Evolutionary conservation across 2,329 filamentous ascomycete species (phyloP).

Genomic region (Alternaria dauci): DNA sequence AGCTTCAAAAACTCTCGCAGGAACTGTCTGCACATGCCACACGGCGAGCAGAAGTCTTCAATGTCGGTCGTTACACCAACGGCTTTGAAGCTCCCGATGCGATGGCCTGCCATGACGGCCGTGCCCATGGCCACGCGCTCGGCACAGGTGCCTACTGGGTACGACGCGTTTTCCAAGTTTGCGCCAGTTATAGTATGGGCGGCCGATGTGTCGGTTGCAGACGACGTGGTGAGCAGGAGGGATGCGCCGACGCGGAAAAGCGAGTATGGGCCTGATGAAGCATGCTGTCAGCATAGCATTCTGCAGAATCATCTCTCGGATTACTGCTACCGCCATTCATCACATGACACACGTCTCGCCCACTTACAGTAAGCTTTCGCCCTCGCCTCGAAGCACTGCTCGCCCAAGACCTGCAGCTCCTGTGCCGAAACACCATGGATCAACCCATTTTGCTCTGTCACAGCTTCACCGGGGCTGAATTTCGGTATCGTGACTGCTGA

Average conservation of each 20-base stretch:
- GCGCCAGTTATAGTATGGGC: conserved; percentile 71
- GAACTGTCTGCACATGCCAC: conserved; percentile 95
- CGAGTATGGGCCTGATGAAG: conserved; percentile 76
- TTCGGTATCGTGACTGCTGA: conserved; percentile 30
- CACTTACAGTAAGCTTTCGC: conserved; percentile 77
- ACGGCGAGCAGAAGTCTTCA: conserved; percentile 65
- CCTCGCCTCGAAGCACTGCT: conserved; percentile 75
- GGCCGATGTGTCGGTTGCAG: conserved; percentile 49
- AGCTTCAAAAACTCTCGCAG: conserved; percentile 59
- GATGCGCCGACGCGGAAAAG: conserved; percentile 89
- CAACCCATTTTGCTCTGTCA: conserved; percentile 52
- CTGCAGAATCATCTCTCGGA: not conserved
- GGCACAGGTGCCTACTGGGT: conserved; percentile 94
- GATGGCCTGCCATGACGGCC: conserved; percentile 71
- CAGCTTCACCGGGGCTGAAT: conserved; percentile 41
- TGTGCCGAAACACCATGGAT: conserved; percentile 64
- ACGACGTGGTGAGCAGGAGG: conserved; percentile 62
- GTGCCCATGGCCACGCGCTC: conserved; percentile 86
- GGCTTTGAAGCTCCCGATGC: conserved; percentile 63
- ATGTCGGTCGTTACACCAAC: conserved; percentile 87
- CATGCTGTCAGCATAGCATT: not conserved
- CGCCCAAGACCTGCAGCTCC: conserved; percentile 72
- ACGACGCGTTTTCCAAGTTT: conserved; percentile 84
- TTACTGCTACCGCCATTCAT: too few relatives aligned
- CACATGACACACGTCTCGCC: too few relatives aligned